Conservation (phyloP, 1,284 basidiomycete genomes). For the Flammula alnicola region DNA sequence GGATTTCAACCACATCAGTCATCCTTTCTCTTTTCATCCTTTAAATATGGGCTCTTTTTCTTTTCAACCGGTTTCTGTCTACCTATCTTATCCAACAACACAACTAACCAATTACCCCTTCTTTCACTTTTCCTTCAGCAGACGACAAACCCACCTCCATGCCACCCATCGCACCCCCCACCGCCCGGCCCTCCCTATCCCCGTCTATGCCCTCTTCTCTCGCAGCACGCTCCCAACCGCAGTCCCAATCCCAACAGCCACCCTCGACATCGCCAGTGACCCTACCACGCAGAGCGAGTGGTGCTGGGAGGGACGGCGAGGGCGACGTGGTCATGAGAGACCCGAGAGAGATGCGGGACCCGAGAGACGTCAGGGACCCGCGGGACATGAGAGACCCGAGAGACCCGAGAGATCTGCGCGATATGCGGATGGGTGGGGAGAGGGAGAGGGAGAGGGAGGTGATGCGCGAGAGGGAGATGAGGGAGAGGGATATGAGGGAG, state of each 20-base stretch:
- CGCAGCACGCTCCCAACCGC: not conserved
- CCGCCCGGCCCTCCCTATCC: not conserved
- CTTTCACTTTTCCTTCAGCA: no score
- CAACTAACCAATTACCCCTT: no score
- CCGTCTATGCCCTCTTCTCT: not conserved
- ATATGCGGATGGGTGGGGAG: conserved; percentile 3
- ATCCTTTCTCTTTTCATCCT: no score
- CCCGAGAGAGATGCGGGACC: conserved; percentile 2
- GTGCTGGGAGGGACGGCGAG: not conserved
- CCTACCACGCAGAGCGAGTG: conserved; percentile 1
- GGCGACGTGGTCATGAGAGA: conserved; percentile 3
- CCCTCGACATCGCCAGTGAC: not conserved
- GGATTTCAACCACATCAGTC: no score
- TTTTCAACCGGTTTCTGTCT: no score
- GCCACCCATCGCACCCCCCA: no score
- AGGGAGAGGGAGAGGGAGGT: not conserved
- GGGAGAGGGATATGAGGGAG: not conserved
- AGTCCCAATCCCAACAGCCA: not conserved
- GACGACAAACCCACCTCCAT: no score
- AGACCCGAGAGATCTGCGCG: conserved; percentile 5
- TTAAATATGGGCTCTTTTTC: no score
- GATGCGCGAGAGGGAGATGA: not conserved
- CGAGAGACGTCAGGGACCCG: conserved; percentile 1
- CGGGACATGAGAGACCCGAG: conserved; percentile 6
- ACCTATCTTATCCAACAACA: no score